Evolutionary conservation across 352 stramenopile species (phyloP).

Genomic region (Globisporangium paroecandrum): DNA sequence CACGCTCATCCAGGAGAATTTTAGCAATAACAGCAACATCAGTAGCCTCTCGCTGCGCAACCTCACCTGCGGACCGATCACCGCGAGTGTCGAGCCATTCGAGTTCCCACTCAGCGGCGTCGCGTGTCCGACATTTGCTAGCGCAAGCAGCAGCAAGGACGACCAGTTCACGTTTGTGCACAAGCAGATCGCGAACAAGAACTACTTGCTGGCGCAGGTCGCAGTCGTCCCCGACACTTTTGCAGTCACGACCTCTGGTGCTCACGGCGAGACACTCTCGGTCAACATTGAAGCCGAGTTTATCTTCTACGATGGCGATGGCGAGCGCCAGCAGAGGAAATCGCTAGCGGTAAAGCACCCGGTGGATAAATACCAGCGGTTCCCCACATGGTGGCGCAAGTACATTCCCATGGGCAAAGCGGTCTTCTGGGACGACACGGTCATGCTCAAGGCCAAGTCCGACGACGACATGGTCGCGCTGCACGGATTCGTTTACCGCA

Average conservation of each 20-base stretch:
- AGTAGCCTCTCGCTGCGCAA: slow-evolving; percentile 50
- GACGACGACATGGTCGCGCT: slow-evolving; percentile 49
- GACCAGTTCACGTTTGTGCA: slow-evolving; percentile 63
- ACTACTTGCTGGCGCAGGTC: slow-evolving; percentile 52
- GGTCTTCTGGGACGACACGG: slow-evolving; percentile 74
- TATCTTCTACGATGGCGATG: slow-evolving; percentile 36
- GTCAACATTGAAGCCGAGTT: slow-evolving; percentile 44
- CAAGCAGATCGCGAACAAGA: slow-evolving; percentile 38
- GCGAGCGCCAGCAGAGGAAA: not conserved
- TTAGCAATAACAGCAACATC: not conserved
- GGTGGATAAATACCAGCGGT: slow-evolving; percentile 34
- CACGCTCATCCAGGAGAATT: slow-evolving; percentile 48
- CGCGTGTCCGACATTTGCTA: slow-evolving; percentile 49
- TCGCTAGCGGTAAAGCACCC: slow-evolving; percentile 28
- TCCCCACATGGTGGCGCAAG: slow-evolving; percentile 49
- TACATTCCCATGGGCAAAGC: slow-evolving; percentile 59
- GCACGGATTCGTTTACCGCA: slow-evolving; percentile 37
- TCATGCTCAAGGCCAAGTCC: slow-evolving; percentile 48
- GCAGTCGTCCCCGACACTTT: slow-evolving; percentile 22
- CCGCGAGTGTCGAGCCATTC: slow-evolving; percentile 46
- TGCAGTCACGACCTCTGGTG: not conserved
- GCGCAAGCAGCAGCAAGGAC: slow-evolving; percentile 24
- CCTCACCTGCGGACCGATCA: slow-evolving; percentile 60
- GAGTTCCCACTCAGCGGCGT: slow-evolving; percentile 42
- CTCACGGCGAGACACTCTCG: slow-evolving; percentile 15